Percentiles rank a stretch among this genome's conserved stretches.
Evolutionary conservation across 306 rosid species (phyloP).

Genomic region (Quillaja saponaria): DNA sequence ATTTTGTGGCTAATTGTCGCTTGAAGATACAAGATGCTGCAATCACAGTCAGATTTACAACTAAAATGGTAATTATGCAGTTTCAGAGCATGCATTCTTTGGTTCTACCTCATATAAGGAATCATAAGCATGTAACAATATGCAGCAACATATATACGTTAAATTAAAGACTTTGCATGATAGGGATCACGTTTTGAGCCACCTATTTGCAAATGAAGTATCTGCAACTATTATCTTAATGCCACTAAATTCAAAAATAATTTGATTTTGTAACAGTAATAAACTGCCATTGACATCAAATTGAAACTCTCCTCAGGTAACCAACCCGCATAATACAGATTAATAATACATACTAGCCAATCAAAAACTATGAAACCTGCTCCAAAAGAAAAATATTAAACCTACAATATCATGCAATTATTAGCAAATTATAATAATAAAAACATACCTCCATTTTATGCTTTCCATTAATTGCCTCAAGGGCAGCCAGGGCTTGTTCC

Average conservation of each 20-base stretch:
- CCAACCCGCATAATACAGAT: neutral
- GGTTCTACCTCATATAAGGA: constrained; percentile 44
- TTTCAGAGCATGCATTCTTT: constrained; percentile 41
- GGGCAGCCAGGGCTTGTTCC: constrained; percentile 88
- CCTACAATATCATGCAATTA: too few species aligned
- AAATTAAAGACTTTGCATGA: constrained; percentile 24
- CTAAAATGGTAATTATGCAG: constrained; percentile 43
- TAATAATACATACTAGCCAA: constrained; percentile 6
- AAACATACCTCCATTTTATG: constrained; percentile 88
- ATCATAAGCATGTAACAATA: constrained; percentile 35
- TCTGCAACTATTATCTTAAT: constrained; percentile 18
- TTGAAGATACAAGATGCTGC: constrained; percentile 58
- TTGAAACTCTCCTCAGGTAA: constrained; percentile 2
- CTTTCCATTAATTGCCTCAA: constrained; percentile 83
- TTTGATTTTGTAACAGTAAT: constrained; percentile 11
- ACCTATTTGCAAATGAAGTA: constrained; percentile 19
- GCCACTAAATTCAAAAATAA: constrained; percentile 20
- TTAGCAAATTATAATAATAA: neutral
- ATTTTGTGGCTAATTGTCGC: constrained; percentile 55
- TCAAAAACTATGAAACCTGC: neutral
- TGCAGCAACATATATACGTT: constrained; percentile 16
- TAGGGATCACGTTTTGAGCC: constrained; percentile 19
- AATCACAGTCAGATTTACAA: constrained; percentile 46
- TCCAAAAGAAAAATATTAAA: too few species aligned
- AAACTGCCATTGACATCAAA: constrained; percentile 12